Evolutionary conservation across 257 asterid genomes (phyloP).

Genomic region (Petunia secreta): DNA sequence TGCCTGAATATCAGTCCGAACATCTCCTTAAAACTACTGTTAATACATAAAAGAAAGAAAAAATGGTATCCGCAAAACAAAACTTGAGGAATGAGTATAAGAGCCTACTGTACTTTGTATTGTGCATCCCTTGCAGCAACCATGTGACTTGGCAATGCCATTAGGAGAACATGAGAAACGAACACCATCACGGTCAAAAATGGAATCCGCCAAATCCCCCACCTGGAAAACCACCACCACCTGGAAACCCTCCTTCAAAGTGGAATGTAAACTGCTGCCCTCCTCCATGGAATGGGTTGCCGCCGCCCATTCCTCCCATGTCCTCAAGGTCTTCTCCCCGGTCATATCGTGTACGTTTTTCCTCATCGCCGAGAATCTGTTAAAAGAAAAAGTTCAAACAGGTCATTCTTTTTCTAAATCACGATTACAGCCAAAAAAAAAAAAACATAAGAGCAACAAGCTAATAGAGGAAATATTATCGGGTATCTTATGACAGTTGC

Average conservation of each 20-base stretch:
- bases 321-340: slow-evolving; percentile 86
- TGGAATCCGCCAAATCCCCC: slow-evolving; percentile 80
- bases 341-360: slow-evolving; percentile 80
- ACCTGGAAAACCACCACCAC: slow-evolving; percentile 84
- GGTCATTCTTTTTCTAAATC: neutral
- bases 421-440: neutral
- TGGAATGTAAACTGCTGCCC: slow-evolving; percentile 83
- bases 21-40: slow-evolving; percentile 10
- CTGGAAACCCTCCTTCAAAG: slow-evolving; percentile 86
- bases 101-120: slow-evolving; percentile 20
- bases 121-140: slow-evolving; percentile 11
- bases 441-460: neutral
- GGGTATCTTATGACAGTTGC: neutral
- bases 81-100: neutral
- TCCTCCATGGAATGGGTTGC: slow-evolving; percentile 80
- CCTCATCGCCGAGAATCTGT: slow-evolving; percentile 86
- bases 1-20: neutral
- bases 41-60: neutral
- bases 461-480: neutral
- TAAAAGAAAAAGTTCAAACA: neutral
- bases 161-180: neutral
- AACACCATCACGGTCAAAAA: slow-evolving; percentile 40
- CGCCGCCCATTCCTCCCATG: slow-evolving; percentile 82
- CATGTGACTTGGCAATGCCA: slow-evolving; percentile 20
- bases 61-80: neutral